A percentile compares a stretch with the other conserved stretches of the same genome.
Conservation (phyloP, 148 eudicot genomes). For the Polygonum maritimum region DNA sequence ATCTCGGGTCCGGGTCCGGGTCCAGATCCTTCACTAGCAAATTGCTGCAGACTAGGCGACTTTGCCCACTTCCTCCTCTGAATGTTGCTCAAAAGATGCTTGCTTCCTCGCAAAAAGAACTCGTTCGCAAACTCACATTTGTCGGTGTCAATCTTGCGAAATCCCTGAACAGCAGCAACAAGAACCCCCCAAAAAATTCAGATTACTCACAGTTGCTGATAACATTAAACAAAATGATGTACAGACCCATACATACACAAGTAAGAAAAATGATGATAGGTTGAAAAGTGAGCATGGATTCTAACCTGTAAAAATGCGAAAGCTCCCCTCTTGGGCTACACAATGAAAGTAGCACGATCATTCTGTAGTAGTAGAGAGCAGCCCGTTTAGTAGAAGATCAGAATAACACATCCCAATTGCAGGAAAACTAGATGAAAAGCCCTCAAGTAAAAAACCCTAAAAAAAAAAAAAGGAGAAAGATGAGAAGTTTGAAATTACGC, state of each 20-base stretch:
- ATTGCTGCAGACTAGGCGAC: conserved; percentile 33
- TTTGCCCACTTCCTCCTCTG: conserved; percentile 35
- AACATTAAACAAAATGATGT: not conserved
- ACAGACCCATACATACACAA: not conserved
- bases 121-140: conserved; percentile 82
- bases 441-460: not conserved
- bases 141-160: conserved; percentile 75
- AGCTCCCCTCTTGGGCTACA: conserved; percentile 12
- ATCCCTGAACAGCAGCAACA: conserved; percentile 42
- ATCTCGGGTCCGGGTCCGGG: conserved; percentile 17
- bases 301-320: conserved; percentile 27
- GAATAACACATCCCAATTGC: not conserved
- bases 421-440: not conserved
- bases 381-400: not conserved
- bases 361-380: not conserved
- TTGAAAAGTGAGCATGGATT: not conserved
- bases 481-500: conserved; percentile 31
- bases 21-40: conserved; percentile 18
- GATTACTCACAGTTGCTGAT: conserved; percentile 11
- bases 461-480: not conserved
- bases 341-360: not conserved
- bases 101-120: conserved; percentile 58
- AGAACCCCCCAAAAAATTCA: conserved; percentile 8
- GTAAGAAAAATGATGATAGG: not conserved
- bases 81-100: conserved; percentile 64